Percentiles rank a stretch among this genome's conserved stretches.
These are phyloP conservation scores for Cladorrhinum sp. DNA, from an alignment of 2,329 filamentous ascomycete species.

Conservation along the genomic window DNA sequence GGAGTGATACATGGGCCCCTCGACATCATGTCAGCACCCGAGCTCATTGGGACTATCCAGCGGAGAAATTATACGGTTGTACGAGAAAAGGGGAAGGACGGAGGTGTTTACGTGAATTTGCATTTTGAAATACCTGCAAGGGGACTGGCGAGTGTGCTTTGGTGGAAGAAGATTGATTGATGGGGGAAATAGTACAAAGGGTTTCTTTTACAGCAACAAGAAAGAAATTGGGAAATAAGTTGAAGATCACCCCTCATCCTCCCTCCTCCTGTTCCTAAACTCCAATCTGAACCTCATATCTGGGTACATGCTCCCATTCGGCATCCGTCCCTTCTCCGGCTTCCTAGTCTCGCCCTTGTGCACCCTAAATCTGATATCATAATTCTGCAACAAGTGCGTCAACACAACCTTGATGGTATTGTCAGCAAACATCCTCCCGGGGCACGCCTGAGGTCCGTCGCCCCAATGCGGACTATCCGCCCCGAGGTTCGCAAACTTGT, in stretches of 20 bases:
- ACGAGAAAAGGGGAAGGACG: neutral
- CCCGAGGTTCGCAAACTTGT: slow-evolving; percentile 24
- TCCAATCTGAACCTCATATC: neutral
- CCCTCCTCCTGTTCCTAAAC: neutral
- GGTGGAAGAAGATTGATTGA: neutral
- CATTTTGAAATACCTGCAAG: neutral
- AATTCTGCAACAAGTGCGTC: slow-evolving; percentile 26
- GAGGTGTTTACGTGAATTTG: neutral
- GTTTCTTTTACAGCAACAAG: too few relatives aligned
- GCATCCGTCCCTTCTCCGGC: neutral
- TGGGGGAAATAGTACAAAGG: too few relatives aligned
- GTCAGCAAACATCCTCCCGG: slow-evolving; percentile 25
- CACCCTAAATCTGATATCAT: slow-evolving; percentile 19
- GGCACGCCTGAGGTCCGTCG: slow-evolving; percentile 29
- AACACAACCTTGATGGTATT: slow-evolving; percentile 29
- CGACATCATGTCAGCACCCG: neutral
- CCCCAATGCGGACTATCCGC: slow-evolving; percentile 26
- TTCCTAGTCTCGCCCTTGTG: neutral
- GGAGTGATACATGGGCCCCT: neutral
- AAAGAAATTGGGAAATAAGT: too few relatives aligned
- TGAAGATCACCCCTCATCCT: too few relatives aligned
- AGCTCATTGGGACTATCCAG: neutral
- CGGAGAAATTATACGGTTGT: neutral
- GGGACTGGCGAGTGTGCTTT: neutral
- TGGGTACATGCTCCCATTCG: neutral